These are phyloP conservation scores for Carnegiea gigantea DNA, from an alignment of 179 eudicot species.

Conservation along the genomic window DNA sequence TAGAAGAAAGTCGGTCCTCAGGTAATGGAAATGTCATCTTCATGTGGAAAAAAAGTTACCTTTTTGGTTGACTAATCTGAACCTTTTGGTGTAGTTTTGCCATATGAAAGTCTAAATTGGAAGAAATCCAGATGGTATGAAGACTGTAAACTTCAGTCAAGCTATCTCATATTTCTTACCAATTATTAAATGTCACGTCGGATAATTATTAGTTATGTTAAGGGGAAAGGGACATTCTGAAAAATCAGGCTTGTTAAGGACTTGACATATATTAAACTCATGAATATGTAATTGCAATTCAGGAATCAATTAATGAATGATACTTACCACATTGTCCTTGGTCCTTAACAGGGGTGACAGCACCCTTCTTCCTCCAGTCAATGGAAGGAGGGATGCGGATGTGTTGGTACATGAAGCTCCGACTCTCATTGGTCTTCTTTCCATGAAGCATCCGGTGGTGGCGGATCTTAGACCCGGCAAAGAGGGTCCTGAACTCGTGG, in stretches of 20 bases:
- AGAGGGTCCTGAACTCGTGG: slow-evolving; percentile 50
- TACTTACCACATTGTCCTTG: slow-evolving; percentile 81
- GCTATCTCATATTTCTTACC: not conserved
- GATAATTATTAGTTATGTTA: not conserved
- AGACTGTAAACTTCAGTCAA: not conserved
- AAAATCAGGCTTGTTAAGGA: not conserved
- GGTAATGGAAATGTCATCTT: not conserved
- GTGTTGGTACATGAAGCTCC: slow-evolving; percentile 50
- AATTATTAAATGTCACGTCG: not conserved
- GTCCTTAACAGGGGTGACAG: slow-evolving; percentile 62
- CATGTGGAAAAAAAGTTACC: not conserved
- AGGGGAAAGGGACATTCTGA: not conserved
- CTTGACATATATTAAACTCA: not conserved
- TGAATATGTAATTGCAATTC: not conserved
- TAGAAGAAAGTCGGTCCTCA: not conserved
- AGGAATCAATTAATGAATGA: not conserved
- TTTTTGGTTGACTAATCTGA: not conserved
- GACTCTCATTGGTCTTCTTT: slow-evolving; percentile 14
- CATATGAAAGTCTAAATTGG: not conserved
- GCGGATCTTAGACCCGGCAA: slow-evolving; percentile 53
- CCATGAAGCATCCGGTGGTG: slow-evolving; percentile 59
- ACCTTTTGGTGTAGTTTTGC: not conserved
- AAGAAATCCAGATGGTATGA: not conserved
- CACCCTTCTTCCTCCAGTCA: slow-evolving; percentile 81
- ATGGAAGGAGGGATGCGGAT: slow-evolving; percentile 42